phyloP scores from a whole-genome alignment of 345 rosid genomes.

The Eucalyptus camaldulensis region DNA sequence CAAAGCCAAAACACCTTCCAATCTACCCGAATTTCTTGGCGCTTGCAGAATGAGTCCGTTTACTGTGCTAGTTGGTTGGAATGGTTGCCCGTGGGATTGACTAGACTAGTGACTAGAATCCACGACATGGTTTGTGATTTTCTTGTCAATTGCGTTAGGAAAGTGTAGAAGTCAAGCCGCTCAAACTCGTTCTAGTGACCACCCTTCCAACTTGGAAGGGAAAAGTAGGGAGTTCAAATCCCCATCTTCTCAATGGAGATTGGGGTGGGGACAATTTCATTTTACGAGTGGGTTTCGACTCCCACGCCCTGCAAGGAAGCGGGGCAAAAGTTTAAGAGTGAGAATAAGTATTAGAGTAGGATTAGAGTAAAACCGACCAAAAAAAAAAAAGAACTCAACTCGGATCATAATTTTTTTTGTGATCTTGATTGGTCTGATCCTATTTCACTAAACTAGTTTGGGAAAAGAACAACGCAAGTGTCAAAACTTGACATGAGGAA shows the following conservation, averaged over 20 bases:
- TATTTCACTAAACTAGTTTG: no score
- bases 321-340: no score
- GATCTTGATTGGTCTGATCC: neutral
- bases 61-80: neutral
- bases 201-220: no score
- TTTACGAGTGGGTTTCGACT: no score
- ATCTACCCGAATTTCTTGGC: neutral
- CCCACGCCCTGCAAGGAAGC: no score
- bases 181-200: neutral
- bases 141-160: neutral
- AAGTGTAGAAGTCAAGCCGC: neutral
- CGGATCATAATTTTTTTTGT: neutral
- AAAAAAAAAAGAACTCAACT: no score
- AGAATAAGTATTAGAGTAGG: no score
- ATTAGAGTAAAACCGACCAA: no score
- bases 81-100: neutral
- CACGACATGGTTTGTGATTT: neutral
- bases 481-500: no score
- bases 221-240: no score
- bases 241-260: rapidly evolving
- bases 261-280: no score
- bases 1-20: neutral
- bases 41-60: neutral
- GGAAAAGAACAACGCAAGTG: no score
- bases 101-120: neutral